Conservation (phyloP, 345 rosid species). For the Rhizophora mangle region DNA sequence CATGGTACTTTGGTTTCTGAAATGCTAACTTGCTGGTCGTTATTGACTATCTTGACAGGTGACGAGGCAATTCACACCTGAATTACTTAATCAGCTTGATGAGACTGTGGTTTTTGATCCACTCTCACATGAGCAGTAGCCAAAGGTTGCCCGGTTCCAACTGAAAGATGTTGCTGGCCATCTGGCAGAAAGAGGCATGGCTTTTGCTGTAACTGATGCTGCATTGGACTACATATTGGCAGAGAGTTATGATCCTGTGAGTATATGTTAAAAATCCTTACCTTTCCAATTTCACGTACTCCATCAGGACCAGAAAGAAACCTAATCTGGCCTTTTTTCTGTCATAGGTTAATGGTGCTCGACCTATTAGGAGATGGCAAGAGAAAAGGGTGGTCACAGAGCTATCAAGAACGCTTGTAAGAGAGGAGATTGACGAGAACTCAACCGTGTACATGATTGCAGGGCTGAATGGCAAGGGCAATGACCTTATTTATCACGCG, state of each 20-base stretch:
- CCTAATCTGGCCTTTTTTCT: background rate
- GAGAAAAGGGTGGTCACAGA: conserved; percentile 88
- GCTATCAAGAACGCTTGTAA: conserved; percentile 72
- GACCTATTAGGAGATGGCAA: conserved; percentile 91
- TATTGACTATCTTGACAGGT: conserved; percentile 36
- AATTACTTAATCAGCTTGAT: conserved; percentile 77
- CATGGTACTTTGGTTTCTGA: no score
- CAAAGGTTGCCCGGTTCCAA: conserved; percentile 72
- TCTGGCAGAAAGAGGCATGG: conserved; percentile 82
- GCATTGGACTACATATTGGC: conserved; percentile 68
- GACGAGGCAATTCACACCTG: conserved; percentile 76
- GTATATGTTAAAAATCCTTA: conserved; percentile 8
- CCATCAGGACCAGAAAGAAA: no score
- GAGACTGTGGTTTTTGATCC: conserved; percentile 87
- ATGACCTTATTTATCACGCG: conserved; percentile 41
- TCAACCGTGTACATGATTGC: conserved; percentile 71
- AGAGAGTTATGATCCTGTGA: conserved; percentile 84
- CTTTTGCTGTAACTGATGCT: conserved; percentile 77
- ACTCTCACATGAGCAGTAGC: conserved; percentile 79
- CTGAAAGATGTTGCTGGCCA: conserved; percentile 81
- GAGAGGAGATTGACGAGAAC: conserved; percentile 82
- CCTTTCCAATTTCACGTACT: no score
- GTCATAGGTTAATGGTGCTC: conserved; percentile 70
- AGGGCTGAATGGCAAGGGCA: conserved; percentile 29
- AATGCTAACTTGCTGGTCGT: background rate